Conservation (phyloP, 345 rosid species). For the Gynandropsis gynandra region DNA sequence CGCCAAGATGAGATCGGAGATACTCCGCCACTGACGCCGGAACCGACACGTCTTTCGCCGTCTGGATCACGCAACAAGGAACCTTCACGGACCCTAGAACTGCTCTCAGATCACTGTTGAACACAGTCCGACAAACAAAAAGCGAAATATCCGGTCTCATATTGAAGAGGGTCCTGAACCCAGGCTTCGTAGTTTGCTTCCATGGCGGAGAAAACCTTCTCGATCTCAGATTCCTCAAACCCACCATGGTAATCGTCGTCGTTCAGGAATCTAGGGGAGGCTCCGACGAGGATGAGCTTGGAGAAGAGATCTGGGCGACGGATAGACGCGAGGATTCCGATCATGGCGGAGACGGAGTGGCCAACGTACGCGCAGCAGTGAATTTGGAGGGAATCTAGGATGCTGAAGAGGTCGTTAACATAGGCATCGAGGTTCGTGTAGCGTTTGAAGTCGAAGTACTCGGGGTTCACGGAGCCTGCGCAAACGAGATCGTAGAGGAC, state of each 20-base stretch:
- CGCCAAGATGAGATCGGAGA: constrained; percentile 54
- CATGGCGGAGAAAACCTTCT: constrained; percentile 66
- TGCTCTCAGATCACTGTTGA: constrained; percentile 59
- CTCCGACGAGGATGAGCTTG: constrained; percentile 68
- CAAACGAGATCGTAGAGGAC: constrained; percentile 77
- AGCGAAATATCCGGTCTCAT: constrained; percentile 86
- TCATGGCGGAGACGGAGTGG: constrained; percentile 88
- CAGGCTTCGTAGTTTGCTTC: constrained; percentile 75
- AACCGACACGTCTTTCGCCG: constrained; percentile 51
- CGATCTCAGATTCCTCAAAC: constrained; percentile 53
- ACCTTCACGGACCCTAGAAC: constrained; percentile 57
- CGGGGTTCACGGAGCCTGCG: constrained; percentile 86
- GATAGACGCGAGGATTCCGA: constrained; percentile 73
- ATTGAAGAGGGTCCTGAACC: constrained; percentile 78
- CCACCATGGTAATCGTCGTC: constrained; percentile 74
- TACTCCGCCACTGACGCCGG: constrained; percentile 70
- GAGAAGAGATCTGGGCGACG: constrained; percentile 75
- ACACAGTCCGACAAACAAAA: constrained; percentile 52
- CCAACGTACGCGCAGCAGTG: constrained; percentile 61
- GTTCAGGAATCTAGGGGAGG: constrained; percentile 68
- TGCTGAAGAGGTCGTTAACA: constrained; percentile 70
- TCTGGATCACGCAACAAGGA: constrained; percentile 65
- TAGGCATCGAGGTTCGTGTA: constrained; percentile 67
- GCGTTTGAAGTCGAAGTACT: constrained; percentile 48
- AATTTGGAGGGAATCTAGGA: constrained; percentile 60